A percentile compares a stretch with the other conserved stretches of the same genome.
phyloP scores from a whole-genome alignment of 2,329 filamentous ascomycete genomes.

The Shiraia bambusicola region DNA sequence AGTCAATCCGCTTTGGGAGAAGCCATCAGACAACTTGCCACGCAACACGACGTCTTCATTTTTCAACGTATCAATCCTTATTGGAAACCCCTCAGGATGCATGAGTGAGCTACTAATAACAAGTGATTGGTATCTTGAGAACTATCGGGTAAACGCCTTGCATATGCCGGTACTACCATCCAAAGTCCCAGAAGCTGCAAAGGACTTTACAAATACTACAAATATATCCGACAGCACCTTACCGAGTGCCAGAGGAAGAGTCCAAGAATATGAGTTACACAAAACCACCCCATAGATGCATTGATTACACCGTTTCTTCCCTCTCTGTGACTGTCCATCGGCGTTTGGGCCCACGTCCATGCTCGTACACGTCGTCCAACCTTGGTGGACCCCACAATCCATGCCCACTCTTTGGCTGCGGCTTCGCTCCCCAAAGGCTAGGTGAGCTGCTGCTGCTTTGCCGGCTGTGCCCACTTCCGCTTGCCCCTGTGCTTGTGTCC shows the following conservation, averaged over 20 bases:
- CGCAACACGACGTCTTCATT: too few species aligned
- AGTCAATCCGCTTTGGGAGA: background rate
- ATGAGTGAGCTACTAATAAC: too few species aligned
- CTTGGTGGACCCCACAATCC: slow-evolving; percentile 49
- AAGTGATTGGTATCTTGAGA: too few species aligned
- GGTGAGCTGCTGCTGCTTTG: slow-evolving; percentile 11
- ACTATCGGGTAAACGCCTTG: too few species aligned
- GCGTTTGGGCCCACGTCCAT: slow-evolving; percentile 45
- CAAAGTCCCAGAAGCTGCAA: too few species aligned
- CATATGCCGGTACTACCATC: too few species aligned
- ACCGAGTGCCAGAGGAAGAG: too few species aligned
- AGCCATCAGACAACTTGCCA: background rate
- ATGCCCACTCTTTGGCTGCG: slow-evolving; percentile 22
- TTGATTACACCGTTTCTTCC: slow-evolving; percentile 21
- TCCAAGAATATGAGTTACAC: too few species aligned
- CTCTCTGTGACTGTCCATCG: slow-evolving; percentile 47
- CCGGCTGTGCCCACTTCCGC: slow-evolving; percentile 9
- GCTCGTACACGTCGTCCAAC: slow-evolving; percentile 39
- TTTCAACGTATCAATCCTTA: too few species aligned
- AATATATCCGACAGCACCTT: background rate
- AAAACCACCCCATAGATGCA: background rate
- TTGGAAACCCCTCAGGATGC: too few species aligned
- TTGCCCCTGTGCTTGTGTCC: background rate
- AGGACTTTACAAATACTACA: background rate
- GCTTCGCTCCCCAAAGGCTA: slow-evolving; percentile 32